These are phyloP conservation scores for Poa pratensis DNA, from an alignment of 176 grass and related monocot species.

Conservation along the genomic window DNA sequence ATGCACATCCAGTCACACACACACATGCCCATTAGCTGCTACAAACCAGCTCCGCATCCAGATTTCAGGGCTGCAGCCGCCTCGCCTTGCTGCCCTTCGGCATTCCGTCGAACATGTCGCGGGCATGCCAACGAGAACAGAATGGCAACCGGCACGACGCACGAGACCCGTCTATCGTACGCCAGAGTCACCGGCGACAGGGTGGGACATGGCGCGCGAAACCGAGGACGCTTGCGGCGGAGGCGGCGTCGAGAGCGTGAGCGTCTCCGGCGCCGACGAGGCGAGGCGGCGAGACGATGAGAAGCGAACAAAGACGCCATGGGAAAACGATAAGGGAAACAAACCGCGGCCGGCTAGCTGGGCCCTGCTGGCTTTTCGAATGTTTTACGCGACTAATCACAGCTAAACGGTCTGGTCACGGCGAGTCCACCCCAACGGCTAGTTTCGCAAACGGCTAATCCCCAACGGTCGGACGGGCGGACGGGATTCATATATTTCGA, in stretches of 20 bases:
- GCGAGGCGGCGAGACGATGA: not conserved
- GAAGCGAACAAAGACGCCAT: not conserved
- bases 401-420: not conserved
- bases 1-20: not conserved
- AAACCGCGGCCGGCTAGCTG: no score
- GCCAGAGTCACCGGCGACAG: no score
- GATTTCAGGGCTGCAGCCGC: not conserved
- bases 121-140: not conserved
- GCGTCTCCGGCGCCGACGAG: not conserved
- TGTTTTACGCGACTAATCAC: no score
- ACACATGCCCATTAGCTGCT: not conserved
- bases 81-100: no score
- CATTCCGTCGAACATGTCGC: slow-evolving; percentile 44
- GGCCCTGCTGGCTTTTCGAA: no score
- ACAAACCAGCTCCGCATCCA: not conserved
- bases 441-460: slow-evolving; percentile 61
- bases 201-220: no score
- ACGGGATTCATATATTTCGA: slow-evolving; percentile 45
- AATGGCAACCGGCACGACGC: not conserved
- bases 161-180: no score
- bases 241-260: not conserved
- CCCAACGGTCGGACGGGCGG: slow-evolving; percentile 67
- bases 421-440: slow-evolving; percentile 37
- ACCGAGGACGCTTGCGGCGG: no score
- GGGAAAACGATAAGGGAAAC: not conserved